These are phyloP conservation scores for Carpinus viminea DNA, from an alignment of 306 rosid species.

Conservation along the genomic window DNA sequence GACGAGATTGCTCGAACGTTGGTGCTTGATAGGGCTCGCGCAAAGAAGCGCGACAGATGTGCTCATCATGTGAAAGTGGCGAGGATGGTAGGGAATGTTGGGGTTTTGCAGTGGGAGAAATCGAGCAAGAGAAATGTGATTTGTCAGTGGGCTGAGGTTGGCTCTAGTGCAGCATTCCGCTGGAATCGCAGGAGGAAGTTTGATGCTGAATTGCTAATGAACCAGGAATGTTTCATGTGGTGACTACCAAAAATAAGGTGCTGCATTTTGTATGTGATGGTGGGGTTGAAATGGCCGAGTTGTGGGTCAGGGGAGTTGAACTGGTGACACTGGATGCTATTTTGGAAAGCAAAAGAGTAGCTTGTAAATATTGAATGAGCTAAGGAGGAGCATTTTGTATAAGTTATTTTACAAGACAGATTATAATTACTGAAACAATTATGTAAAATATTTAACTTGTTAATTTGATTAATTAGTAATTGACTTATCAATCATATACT, in stretches of 20 bases:
- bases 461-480: too few species aligned
- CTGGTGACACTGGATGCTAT: too few species aligned
- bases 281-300: slow-evolving; percentile 59
- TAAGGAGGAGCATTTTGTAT: too few species aligned
- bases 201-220: slow-evolving; percentile 55
- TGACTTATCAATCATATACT: too few species aligned
- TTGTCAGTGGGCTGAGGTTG: slow-evolving; percentile 61
- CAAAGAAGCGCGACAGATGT: slow-evolving; percentile 78
- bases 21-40: slow-evolving; percentile 52
- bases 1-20: slow-evolving; percentile 72
- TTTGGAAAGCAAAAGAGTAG: too few species aligned
- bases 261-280: slow-evolving; percentile 76
- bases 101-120: slow-evolving; percentile 80
- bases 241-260: slow-evolving; percentile 54
- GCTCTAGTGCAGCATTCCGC: slow-evolving; percentile 56
- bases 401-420: too few species aligned
- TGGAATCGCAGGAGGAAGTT: slow-evolving; percentile 51
- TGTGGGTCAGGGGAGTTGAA: slow-evolving; percentile 69
- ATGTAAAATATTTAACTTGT: too few species aligned
- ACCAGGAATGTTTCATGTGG: slow-evolving; percentile 54
- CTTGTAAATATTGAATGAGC: neutral
- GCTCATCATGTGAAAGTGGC: slow-evolving; percentile 63
- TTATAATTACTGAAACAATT: too few species aligned
- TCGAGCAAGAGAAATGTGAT: slow-evolving; percentile 63
- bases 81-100: slow-evolving; percentile 52